A percentile compares a stretch with the other conserved stretches of the same genome.
Evolutionary conservation across 352 stramenopile genomes (phyloP).

Genomic region (Phytophthora podocarpi): DNA sequence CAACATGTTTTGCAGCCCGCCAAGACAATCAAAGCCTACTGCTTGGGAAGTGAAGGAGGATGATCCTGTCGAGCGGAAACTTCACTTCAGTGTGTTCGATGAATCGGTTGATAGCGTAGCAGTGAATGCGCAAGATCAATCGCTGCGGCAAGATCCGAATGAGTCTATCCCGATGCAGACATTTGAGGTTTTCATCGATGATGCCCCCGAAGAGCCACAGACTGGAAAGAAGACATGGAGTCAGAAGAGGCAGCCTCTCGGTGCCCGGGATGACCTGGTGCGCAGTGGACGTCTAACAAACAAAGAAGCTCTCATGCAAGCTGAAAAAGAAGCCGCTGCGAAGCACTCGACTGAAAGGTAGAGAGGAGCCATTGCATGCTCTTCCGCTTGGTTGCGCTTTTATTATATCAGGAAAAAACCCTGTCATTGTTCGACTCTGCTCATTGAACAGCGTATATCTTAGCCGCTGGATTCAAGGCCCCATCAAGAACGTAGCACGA

Average conservation of each 20-base stretch:
- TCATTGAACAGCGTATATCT: slow-evolving; percentile 34
- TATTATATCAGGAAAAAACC: slow-evolving; percentile 17
- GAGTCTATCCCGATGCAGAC: slow-evolving; percentile 40
- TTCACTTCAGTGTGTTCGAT: slow-evolving; percentile 86
- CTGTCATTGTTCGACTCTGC: slow-evolving; percentile 24
- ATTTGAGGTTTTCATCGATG: slow-evolving; percentile 61
- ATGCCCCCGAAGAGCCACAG: slow-evolving; percentile 26
- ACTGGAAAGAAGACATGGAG: slow-evolving; percentile 37
- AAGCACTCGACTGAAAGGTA: slow-evolving; percentile 51
- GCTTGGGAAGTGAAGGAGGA: slow-evolving; percentile 58
- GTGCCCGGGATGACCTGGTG: slow-evolving; percentile 71
- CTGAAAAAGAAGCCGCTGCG: slow-evolving; percentile 28
- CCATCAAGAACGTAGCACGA: slow-evolving; percentile 32
- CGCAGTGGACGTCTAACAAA: slow-evolving; percentile 65
- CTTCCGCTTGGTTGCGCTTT: slow-evolving; percentile 9
- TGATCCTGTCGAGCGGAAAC: slow-evolving; percentile 78
- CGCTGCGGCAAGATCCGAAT: slow-evolving; percentile 44
- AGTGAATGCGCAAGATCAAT: slow-evolving; percentile 55
- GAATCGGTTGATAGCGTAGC: slow-evolving; percentile 77
- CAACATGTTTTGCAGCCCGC: slow-evolving; percentile 87
- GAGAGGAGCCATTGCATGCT: slow-evolving; percentile 16
- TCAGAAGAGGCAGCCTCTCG: slow-evolving; percentile 66
- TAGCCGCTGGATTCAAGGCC: slow-evolving; percentile 29
- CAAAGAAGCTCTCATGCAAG: slow-evolving; percentile 79
- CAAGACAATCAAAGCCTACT: slow-evolving; percentile 43